These are phyloP conservation scores for Conringia planisiliqua DNA, from an alignment of 345 rosid genomes.

Conservation along the genomic window DNA sequence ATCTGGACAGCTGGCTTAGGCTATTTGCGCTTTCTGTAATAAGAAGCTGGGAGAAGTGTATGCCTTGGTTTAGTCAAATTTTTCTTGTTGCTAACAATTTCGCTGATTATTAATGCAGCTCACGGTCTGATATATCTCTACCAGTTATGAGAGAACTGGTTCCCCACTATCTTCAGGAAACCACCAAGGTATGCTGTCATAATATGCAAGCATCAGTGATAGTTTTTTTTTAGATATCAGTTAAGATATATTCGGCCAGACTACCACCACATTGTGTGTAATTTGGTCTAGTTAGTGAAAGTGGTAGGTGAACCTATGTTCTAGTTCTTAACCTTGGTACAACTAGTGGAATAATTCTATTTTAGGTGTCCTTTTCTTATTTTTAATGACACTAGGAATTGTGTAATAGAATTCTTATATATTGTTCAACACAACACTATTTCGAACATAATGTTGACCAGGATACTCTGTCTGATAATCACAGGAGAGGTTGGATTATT, in stretches of 20 bases:
- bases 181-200: slow-evolving; percentile 65
- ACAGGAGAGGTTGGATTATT: slow-evolving; percentile 91
- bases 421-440: slow-evolving; percentile 4
- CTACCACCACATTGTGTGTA: slow-evolving; percentile 13
- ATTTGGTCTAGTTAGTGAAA: slow-evolving; percentile 4
- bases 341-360: neutral
- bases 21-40: neutral
- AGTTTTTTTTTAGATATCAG: neutral
- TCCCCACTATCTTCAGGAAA: slow-evolving; percentile 95
- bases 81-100: slow-evolving; percentile 1
- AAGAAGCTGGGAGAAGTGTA: slow-evolving; percentile 1
- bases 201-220: slow-evolving; percentile 10
- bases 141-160: slow-evolving; percentile 92
- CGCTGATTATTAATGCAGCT: slow-evolving; percentile 46
- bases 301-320: slow-evolving; percentile 1
- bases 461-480: slow-evolving; percentile 19
- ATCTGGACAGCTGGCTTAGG: slow-evolving; percentile 10
- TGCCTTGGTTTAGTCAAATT: neutral
- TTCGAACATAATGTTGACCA: neutral
- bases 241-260: neutral
- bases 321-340: slow-evolving; percentile 1
- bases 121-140: slow-evolving; percentile 88
- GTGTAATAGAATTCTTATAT: neutral
- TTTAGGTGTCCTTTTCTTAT: neutral
- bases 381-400: slow-evolving; percentile 12